A percentile compares a stretch with the other conserved stretches of the same genome.
These are phyloP conservation scores for Talaromyces rugulosus DNA, from an alignment of 2,329 filamentous ascomycete species.

Conservation along the genomic window DNA sequence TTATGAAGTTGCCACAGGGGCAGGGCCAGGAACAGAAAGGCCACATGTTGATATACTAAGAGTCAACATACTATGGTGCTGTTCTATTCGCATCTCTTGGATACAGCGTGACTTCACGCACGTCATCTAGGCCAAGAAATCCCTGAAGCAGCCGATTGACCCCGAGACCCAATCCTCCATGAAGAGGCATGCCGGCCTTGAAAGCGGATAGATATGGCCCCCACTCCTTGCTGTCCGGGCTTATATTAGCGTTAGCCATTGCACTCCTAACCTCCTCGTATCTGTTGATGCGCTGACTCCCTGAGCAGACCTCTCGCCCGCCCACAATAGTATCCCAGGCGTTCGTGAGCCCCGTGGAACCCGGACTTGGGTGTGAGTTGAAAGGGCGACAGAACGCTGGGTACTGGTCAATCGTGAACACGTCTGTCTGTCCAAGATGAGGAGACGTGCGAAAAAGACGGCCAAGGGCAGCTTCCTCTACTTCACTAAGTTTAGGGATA, in stretches of 20 bases:
- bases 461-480: not conserved
- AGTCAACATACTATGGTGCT: not conserved
- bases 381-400: not conserved
- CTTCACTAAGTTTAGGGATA: not conserved
- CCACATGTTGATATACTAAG: no score
- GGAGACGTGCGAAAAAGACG: not conserved
- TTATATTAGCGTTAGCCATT: not conserved
- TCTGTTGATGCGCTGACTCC: not conserved
- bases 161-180: not conserved
- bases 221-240: not conserved
- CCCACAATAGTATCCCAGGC: not conserved
- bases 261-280: not conserved
- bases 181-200: not conserved
- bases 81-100: not conserved
- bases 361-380: not conserved
- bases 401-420: not conserved
- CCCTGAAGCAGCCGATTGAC: not conserved
- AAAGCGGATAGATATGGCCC: not conserved
- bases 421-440: not conserved
- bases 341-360: not conserved
- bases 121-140: not conserved
- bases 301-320: not conserved
- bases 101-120: not conserved
- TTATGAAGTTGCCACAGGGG: no score
- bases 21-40: no score